These are phyloP conservation scores for Salix suchowensis DNA, from an alignment of 345 rosid genomes.

Conservation along the genomic window DNA sequence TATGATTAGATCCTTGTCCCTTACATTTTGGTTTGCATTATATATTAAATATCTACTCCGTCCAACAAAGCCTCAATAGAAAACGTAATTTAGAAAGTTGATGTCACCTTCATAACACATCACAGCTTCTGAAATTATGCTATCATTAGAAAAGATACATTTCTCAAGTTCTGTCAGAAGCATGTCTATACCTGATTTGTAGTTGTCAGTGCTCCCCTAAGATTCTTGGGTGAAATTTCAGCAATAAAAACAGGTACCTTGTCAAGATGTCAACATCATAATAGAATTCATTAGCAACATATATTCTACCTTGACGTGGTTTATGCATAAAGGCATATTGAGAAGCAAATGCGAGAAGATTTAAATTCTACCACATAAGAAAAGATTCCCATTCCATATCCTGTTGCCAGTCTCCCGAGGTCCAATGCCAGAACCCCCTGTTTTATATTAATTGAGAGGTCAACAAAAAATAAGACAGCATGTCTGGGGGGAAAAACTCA, in stretches of 20 bases:
- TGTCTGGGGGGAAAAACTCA: not conserved
- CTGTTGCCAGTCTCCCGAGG: slow-evolving; percentile 73
- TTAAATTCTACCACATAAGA: slow-evolving; percentile 57
- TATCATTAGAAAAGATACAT: not conserved
- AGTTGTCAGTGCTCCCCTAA: slow-evolving; percentile 74
- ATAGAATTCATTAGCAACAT: no score
- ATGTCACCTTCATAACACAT: no score
- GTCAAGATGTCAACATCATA: not conserved
- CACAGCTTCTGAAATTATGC: no score
- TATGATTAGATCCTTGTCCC: no score
- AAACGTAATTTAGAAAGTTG: no score
- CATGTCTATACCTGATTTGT: slow-evolving; percentile 41
- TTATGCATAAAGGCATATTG: no score
- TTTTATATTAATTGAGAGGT: not conserved
- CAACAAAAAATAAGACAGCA: not conserved
- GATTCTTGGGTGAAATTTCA: slow-evolving; percentile 78
- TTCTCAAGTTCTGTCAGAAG: not conserved
- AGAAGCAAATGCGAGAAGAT: no score
- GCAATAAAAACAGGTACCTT: slow-evolving; percentile 81
- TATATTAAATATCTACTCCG: no score
- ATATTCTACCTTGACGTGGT: no score
- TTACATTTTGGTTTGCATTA: no score
- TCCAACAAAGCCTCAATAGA: no score
- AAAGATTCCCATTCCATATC: slow-evolving; percentile 78
- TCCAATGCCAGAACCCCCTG: slow-evolving; percentile 63